Evolutionary conservation across 495 filamentous ascomycete species (phyloP).

Genomic region (Xeromyces bisporus): DNA sequence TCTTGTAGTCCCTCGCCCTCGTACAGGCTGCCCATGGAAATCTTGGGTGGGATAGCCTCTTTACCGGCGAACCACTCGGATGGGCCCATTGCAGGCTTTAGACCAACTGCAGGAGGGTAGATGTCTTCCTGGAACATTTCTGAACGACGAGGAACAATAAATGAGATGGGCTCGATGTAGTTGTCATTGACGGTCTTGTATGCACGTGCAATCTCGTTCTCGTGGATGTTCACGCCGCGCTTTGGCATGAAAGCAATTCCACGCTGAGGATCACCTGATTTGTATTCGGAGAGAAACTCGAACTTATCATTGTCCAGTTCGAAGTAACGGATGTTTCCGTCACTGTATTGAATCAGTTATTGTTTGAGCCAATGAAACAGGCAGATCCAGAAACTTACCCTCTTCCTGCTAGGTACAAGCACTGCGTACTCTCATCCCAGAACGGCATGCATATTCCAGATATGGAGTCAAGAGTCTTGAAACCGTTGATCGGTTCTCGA

Average conservation of each 20-base stretch:
- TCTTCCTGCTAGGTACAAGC: conserved; percentile 87
- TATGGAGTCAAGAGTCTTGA: conserved; percentile 76
- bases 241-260: conserved; percentile 91
- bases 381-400: conserved; percentile 42
- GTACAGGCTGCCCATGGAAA: conserved; percentile 82
- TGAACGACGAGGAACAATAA: conserved; percentile 88
- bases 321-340: conserved; percentile 97
- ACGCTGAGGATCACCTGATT: conserved; percentile 83
- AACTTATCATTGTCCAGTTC: conserved; percentile 97
- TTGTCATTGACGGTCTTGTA: conserved; percentile 92
- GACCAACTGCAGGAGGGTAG: conserved; percentile 65
- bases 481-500: conserved; percentile 69
- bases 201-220: conserved; percentile 88
- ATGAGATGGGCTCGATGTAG: conserved; percentile 92
- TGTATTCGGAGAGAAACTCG: conserved; percentile 88
- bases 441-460: conserved; percentile 99
- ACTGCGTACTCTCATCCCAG: conserved; percentile 93
- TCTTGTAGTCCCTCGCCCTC: conserved; percentile 65
- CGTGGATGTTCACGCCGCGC: conserved; percentile 86
- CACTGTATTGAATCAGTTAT: conserved; percentile 32
- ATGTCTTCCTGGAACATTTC: conserved; percentile 97
- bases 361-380: neutral
- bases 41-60: conserved; percentile 68
- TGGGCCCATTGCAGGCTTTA: conserved; percentile 61
- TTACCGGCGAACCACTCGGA: conserved; percentile 78